Evolutionary conservation across 768 basidiomycete genomes (phyloP), one percentile per base, ranked within the genome.

Genomic region (Suillus americanus): DNA sequence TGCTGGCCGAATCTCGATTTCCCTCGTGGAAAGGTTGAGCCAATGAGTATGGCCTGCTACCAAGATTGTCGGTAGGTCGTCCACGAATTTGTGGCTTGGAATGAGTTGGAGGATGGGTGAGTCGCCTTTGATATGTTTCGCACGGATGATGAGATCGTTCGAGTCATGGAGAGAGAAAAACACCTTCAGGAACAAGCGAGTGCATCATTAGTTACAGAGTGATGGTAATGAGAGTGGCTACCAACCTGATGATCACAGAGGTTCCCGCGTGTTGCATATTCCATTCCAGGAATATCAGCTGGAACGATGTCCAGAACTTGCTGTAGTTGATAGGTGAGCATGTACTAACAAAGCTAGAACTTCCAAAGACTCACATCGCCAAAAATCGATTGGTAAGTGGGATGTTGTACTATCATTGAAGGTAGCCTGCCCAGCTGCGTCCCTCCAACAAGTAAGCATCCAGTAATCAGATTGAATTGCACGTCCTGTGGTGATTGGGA

Each of bases 1-100:
- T 1, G 69, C 66, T n/a, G 74, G 74, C 1, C 75, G 73, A 10
- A 78, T 67, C 46, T 76, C 77, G 13, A 78, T 62, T 40, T 55
- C 20, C 10, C 60, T 62, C 0, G 66, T 71, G 8, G 65, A 48
- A 2, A 76, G 55, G 23, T 78, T 67, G 23, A 78, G 53, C 78
- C 78, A 79, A 53, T 77, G 78, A 35, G 51, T 68, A 38, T 73
- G 67, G 1, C 60, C 69, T 9, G 65, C 45, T 1, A 79, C 62
- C 20, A 78, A 45, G 0, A 68, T 59, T 0, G 18, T 51, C 0
- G 77, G 77, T 10, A 78, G 12, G 62, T 79, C 78, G 1, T 64
- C 67, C 2, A 12, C 16, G 5, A 78, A 41, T 53, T 54, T 69
- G 10, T 67, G 51, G 7, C 60, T 68, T 20, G 76, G 73, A 45